Evolutionary conservation across 176 grass and related monocot species (phyloP).

Genomic region (Eragrostis nindensis): DNA sequence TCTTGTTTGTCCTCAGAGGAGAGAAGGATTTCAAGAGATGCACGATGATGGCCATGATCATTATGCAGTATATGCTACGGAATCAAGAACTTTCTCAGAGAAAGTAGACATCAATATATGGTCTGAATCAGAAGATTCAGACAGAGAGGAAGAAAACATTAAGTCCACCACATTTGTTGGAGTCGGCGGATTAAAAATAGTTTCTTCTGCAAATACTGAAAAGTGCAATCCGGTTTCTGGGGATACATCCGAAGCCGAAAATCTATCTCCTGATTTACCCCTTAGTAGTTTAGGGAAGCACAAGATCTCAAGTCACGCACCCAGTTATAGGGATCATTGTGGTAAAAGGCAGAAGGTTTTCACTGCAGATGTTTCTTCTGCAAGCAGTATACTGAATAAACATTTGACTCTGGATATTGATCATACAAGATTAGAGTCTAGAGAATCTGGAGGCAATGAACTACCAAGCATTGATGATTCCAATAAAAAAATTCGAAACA

Average conservation of each 20-base stretch:
- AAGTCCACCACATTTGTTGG: conserved; percentile 46
- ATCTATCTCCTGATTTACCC: conserved; percentile 50
- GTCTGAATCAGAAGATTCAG: conserved; percentile 92
- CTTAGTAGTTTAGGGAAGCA: conserved; percentile 66
- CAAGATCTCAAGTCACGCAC: conserved; percentile 53
- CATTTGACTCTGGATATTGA: conserved; percentile 43
- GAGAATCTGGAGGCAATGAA: conserved; percentile 51
- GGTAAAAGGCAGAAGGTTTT: conserved; percentile 61
- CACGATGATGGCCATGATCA: conserved; percentile 31
- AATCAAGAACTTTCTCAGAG: conserved; percentile 46
- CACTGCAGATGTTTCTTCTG: conserved; percentile 50
- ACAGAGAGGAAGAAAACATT: conserved; percentile 65
- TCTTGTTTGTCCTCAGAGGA: conserved; percentile 57
- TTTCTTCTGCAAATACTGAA: conserved; percentile 52
- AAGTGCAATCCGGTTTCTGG: conserved; percentile 40
- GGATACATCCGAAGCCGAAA: conserved; percentile 58
- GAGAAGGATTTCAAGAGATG: conserved; percentile 60
- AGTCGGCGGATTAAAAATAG: conserved; percentile 42
- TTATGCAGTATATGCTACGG: conserved; percentile 43
- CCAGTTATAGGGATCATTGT: conserved; percentile 32
- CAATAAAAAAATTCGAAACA: conserved; percentile 43
- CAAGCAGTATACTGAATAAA: conserved; percentile 41
- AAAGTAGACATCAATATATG: conserved; percentile 47
- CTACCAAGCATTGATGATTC: conserved; percentile 39
- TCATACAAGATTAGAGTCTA: conserved; percentile 48